Evolutionary conservation across 2,329 filamentous ascomycete genomes (phyloP), one percentile per base, ranked within the genome.

Genomic region (Pyricularia sp.): DNA sequence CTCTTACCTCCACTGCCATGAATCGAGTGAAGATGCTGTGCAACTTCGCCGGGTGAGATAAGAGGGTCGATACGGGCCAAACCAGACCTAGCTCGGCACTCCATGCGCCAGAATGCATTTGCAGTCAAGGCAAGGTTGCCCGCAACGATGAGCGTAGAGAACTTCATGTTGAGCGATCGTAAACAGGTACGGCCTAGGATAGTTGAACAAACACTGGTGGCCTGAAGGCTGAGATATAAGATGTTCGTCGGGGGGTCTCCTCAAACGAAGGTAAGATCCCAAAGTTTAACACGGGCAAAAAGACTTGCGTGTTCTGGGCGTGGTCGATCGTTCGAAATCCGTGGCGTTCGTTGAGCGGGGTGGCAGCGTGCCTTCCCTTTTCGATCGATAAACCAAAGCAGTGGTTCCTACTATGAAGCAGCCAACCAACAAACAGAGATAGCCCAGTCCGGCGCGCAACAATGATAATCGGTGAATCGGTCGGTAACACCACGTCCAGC

Each of bases 81-180:
- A 71, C 88, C 92, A 72, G 88, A 83, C 65, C 86, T 85, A 69
- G 88, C 89, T 73, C 87, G 90, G 79, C 93, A 97, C 74, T 92
- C 90, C 85, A 97, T 91, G 76, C 93, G 92, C 92, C 92, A 97
- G 79, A 97, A 97, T 70, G 91, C 93, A 73, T 85, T 76, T 65
- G n/a, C 61, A 64, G 50, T 68, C 70, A 71, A 67, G 72, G 70
- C n/a, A 11, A 70, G 59, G 69, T 31, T 33, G 66, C 68, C 64
- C 36, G 71, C 67, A 69, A 72, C 25, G 17, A 68, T 50, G 59
- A 71, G 67, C 20, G 65, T 50, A 11, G 33, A 64, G 33, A 69
- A 31, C 58, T 42, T 69, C 68, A 69, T 69, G 36, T 36, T 67
- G 42, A 14, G 17, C 10, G 23, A 14, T 61, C 11, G 58, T 25